Base-by-base conservation (phyloP, 1,284 basidiomycete genomes). In the Mycena citricolor region DNA sequence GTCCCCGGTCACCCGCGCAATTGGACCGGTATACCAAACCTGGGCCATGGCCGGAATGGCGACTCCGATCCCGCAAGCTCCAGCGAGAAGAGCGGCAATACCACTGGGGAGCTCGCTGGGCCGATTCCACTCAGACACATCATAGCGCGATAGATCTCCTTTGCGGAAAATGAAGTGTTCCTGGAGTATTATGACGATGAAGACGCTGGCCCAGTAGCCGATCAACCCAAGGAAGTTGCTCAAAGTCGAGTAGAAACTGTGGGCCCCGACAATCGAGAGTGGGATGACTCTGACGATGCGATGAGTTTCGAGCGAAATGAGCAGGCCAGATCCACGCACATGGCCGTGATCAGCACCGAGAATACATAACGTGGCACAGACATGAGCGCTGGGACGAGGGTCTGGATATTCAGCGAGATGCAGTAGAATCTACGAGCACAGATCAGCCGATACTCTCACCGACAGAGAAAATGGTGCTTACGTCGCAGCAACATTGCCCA, bases 351-450 rank as follows among this genome's bases (percentile, higher is more conserved):
- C 31, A 93, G 61, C 14, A 95, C 59, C 0, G 93, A 90, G 62
- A 95, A 90, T 33, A 92, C 70, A 61, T 93, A 95, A 58, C 94
- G 74, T 0, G 94, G 94, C 11, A 97, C 79, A 24, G 61, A 56
- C 11, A 74, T 68, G 14, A 83, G 62, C n/a, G 65, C 75, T 0
- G 92, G 91, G 13, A 90, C 64, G 54, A 86, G 77, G 5, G 90
- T 76, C 61, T 94, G 90, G 48, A 91, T 75, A 56, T 81, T 86
- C 46, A 94, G 73, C n/a, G 86, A 83, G 47, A 90, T 80, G 33
- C 84, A 88, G 63, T 95, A 94, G 54, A 92, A 82, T 14, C 50
- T 52, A 39, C 5, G 13, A 43, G 28, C 8, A 14, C 23, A 4
- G 5, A 8, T 11, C 12, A 1, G 25, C 31, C 19, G 31, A n/a